Conservation (phyloP, 495 filamentous ascomycete genomes). For the Entonaema liquescens region DNA sequence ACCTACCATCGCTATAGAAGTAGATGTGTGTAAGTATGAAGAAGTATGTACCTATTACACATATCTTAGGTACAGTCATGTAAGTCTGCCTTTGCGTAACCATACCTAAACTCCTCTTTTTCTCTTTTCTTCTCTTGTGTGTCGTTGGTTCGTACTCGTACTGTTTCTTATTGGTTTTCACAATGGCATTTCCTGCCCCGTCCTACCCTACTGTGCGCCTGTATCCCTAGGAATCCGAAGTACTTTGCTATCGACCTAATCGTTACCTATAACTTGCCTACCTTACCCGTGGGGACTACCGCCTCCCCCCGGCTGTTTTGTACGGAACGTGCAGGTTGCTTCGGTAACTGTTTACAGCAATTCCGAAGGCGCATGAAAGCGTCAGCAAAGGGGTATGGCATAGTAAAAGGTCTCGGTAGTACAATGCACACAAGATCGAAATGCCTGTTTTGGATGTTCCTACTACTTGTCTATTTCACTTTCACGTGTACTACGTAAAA, state of each 20-base stretch:
- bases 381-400: not conserved
- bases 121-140: not conserved
- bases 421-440: not conserved
- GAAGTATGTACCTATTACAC: conserved; percentile 1
- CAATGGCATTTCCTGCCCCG: not conserved
- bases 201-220: not conserved
- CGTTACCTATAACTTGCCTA: conserved; percentile 4
- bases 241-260: conserved; percentile 8
- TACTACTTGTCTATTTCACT: not conserved
- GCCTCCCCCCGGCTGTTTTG: conserved; percentile 6
- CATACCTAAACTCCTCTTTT: not conserved
- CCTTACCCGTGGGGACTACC: conserved; percentile 2
- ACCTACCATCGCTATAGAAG: not conserved
- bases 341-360: conserved; percentile 29
- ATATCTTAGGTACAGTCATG: not conserved
- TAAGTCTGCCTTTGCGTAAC: conserved; percentile 24
- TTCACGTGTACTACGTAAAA: not conserved
- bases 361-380: conserved; percentile 1
- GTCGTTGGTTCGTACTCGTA: conserved; percentile 2
- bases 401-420: not conserved
- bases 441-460: not conserved
- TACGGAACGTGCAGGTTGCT: conserved; percentile 7
- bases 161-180: not conserved
- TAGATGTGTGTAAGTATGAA: not conserved
- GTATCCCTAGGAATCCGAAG: not conserved